Evolutionary conservation across 2,329 filamentous ascomycete species (phyloP).

Genomic region (Colletotrichum sp.): DNA sequence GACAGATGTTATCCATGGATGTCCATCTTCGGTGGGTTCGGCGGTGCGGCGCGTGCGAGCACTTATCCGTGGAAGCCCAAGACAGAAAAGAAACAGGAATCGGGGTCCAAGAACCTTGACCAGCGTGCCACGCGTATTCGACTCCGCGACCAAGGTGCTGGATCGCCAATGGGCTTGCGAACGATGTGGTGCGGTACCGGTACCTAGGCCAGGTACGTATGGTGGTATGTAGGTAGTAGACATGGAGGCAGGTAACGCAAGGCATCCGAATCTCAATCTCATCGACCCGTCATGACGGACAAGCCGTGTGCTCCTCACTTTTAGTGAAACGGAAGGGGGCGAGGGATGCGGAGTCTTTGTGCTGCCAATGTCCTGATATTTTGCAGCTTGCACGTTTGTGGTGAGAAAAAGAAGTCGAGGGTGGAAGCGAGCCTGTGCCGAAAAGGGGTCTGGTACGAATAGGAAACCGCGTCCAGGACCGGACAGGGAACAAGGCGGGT

Average conservation of each 20-base stretch:
- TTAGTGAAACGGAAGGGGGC: conserved; percentile 16
- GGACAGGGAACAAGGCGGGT: background rate
- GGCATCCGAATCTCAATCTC: background rate
- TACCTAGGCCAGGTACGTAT: background rate
- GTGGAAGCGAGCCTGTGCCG: background rate
- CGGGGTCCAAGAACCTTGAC: background rate
- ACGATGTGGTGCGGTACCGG: background rate
- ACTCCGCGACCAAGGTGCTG: conserved; percentile 12
- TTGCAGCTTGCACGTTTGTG: background rate
- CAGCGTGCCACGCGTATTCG: conserved; percentile 2
- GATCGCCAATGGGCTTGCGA: background rate
- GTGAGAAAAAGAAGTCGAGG: background rate
- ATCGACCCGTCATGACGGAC: background rate
- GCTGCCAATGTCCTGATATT: conserved; percentile 4
- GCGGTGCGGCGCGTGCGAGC: background rate
- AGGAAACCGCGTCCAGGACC: background rate
- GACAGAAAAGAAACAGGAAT: background rate
- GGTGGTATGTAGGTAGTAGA: background rate
- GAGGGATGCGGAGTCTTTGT: conserved; percentile 15
- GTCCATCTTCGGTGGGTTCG: background rate
- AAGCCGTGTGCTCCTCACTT: background rate
- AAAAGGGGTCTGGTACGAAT: background rate
- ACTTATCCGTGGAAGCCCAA: background rate
- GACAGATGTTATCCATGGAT: background rate
- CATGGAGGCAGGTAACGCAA: background rate